Evolutionary conservation across 2,329 filamentous ascomycete genomes (phyloP), one percentile per base, ranked within the genome.

Genomic region (Penicillium sp.): DNA sequence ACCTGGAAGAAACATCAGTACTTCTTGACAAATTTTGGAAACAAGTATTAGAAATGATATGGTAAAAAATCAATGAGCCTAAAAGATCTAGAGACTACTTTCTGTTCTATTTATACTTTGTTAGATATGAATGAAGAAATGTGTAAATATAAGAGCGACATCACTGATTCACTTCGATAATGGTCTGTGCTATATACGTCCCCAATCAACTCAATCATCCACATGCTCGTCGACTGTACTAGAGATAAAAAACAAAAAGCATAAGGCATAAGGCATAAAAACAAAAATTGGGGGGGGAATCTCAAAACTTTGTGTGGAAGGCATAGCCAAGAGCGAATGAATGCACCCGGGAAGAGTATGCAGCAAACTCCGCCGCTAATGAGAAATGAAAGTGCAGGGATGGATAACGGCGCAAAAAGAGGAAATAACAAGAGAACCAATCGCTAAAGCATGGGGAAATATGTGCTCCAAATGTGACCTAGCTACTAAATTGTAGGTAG

Each of bases 341-440:
- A 63, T 63, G 45, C 56, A 61, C 52, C 54, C 48, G 50, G 57
- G 52, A 58, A 54, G 56, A 61, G 61, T 46, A 63, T 60, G 54
- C 49, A 59, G 58, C 61, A 62, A 65, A 64, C 63, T 63, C 58
- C 63, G 57, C 62, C 63, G 62, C 63, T 65, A 49, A 64, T 65
- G 63, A 59, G 54, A 57, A 57, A 60, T 42, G 58, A 60, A 57
- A 44, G 53, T 56, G 44, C 44, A 56, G 40, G 35, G 27, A 44
- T 40, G 35, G 27, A 44, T 40, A 40, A 40, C n/a, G 20, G 27
- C 46, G 35, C 23, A 23, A 45, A 45, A 42, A 45, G 9, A 35
- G 33, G 37, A 53, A 31, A 59, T n/a, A 49, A 53, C n/a, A 33
- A 41, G 51, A 25, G 12, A 46, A 54, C 25, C 22, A 52, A 53